Evolutionary conservation across 257 asterid species (phyloP), one percentile per base, ranked within the genome.

Genomic region (Primulina huaijiensis): DNA sequence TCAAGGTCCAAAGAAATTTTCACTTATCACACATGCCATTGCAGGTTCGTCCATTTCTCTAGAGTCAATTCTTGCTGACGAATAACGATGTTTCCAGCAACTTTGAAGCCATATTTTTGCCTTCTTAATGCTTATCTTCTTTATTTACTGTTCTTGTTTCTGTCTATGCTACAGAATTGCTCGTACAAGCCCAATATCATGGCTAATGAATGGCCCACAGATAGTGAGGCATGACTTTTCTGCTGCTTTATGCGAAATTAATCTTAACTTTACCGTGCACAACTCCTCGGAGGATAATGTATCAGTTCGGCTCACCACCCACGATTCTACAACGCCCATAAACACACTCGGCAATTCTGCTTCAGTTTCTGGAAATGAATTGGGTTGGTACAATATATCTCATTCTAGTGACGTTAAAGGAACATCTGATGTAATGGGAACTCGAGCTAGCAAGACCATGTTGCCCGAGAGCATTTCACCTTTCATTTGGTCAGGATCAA

Each of bases 401-500:
- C 71, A 74, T 72, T 62, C 68, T 30, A 82, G 50, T 23, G 96
- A 93, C 68, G 16, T 64, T 57, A 86, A 87, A 76, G 77, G 73
- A 66, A 72, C 95, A 38, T 27, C 96, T 29, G 95, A 90, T 64
- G 60, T 62, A 29, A 53, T 7, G 29, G 87, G 81, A 63, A 27
- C 64, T 68, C 85, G 81, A 72, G 72, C 31, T 1, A 80, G 73
- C 59, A 85, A 85, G 79, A 63, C 85, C 60, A 69, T 57, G 11
- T 62, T 83, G n/a, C 66, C 81, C 0, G 92, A 72, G 66, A 63
- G 87, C 3, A 77, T 84, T 61, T 56, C 92, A 1, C 87, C 97
- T 21, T 86, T 86, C 85, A 79, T 94, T 30, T 94, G 99, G 99
- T 89, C 96, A 2, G 96, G 89, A 27, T 78, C 95, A 56, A 86